These are phyloP conservation scores for Alternaria sp. DNA, from an alignment of 2,329 filamentous ascomycete species.

Conservation along the genomic window DNA sequence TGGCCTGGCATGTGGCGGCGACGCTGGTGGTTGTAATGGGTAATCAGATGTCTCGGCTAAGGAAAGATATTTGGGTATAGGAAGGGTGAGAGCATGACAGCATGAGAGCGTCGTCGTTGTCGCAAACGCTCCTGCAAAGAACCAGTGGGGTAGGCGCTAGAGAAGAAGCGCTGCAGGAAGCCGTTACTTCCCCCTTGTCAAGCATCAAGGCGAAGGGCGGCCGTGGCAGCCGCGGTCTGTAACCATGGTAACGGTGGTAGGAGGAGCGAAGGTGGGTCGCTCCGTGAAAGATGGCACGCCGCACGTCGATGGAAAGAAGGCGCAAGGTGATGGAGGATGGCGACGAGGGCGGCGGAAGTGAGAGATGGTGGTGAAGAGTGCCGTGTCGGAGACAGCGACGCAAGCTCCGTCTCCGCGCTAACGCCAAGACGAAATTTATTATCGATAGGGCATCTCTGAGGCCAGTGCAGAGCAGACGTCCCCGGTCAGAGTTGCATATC, in stretches of 20 bases:
- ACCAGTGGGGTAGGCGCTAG: constrained; percentile 3
- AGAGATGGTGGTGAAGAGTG: not conserved
- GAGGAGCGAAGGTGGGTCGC: not conserved
- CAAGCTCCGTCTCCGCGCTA: constrained; percentile 19
- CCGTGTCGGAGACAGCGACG: constrained; percentile 11
- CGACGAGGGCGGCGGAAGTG: not conserved
- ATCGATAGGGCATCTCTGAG: constrained; percentile 13
- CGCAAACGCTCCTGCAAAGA: not conserved
- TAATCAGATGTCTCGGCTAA: not conserved
- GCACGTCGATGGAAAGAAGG: not conserved
- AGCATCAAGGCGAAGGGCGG: not conserved
- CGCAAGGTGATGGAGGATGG: not conserved
- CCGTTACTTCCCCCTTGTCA: not conserved
- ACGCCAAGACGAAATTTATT: constrained; percentile 32
- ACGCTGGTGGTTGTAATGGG: no score
- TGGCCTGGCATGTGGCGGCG: not conserved
- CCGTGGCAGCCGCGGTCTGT: not conserved
- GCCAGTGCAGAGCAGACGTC: constrained; percentile 13
- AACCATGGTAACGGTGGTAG: not conserved
- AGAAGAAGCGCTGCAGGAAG: constrained; percentile 3
- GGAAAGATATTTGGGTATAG: not conserved
- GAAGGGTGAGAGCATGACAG: not conserved
- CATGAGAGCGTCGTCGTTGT: not conserved
- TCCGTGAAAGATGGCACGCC: not conserved
- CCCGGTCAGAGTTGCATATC: constrained; percentile 3